Evolutionary conservation across 768 basidiomycete species (phyloP), one percentile per base, ranked within the genome.

Genomic region (Asterophora lycoperdoides): DNA sequence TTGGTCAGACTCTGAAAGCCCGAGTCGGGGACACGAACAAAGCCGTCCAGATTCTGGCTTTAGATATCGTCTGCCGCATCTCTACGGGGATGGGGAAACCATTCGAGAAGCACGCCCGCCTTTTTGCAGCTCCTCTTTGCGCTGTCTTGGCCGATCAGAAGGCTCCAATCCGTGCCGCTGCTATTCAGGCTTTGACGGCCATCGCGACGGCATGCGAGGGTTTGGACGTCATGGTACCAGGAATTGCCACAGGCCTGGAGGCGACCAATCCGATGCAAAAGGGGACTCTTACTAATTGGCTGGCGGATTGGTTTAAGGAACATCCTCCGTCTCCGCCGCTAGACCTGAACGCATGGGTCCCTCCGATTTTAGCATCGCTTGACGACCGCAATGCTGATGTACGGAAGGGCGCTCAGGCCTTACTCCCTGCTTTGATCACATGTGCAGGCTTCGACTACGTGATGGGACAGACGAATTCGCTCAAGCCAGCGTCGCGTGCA

Each of bases 21-120:
- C 81, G 96, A 55, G 80, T 97, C 19, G 80, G 78, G 13, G 96
- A 99, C 65, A 86, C 89, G 38, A 99, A 99, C 71, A 92, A 98
- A 62, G 82, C 89, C 8, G 94, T 98, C 29, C 96, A 98, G 65
- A 72, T 76, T 11, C 76, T 96, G 39, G 89, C 95, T 18, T 78
- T 99, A 17, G 93, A 95, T 61, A 86, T 95, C 48, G 83, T 98
- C 45, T 78, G 85, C 30, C 87, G 91, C 28, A 83, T 98, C 54
- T 93, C 96, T 6, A 81, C 77, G 2, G 94, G 93, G 2, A 98
- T 99, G 92, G 93, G 93, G 35, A 92, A 87, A 62, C 81, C 90
- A 2, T 98, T 99, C 61, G 95, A 98, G 60, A 95, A 90, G 65
- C 79, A 95, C 59, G 76, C 79, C 2, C 84, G 86, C 28, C 72